Base-by-base conservation (phyloP, 768 basidiomycete genomes). In the Pholiota microspora region DNA sequence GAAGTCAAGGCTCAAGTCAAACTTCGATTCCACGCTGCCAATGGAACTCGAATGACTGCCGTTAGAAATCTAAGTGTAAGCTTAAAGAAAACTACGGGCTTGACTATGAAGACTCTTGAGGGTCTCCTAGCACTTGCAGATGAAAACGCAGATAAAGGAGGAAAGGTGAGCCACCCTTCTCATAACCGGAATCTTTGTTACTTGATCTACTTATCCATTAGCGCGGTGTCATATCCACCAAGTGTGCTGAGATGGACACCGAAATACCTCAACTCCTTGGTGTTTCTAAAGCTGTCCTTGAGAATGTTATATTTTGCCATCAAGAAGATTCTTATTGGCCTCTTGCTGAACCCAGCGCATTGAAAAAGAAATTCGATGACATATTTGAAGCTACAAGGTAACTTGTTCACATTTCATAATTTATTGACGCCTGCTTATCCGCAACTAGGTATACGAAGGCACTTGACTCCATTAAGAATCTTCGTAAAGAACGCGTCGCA, bases 261-360 rank as follows among this genome's bases (percentile, higher is more conserved):
- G 97, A 98, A 68, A 94, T 98, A 46, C 97, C 97, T 16, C 83
- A 89, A 36, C 72, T 98, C 13, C 81, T 98, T 15, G 97, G 97
- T 27, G 97, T 98, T 10, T 97, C 94, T 10, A 97, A 95, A 69
- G 88, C 95, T n/a, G 95, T 99, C 31, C 84, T 98, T 21, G 96
- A 98, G 63, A 98, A 98, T 66, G 97, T 99, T 64, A 98, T 99
- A 46, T 99, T 99, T 65, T 99, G 97, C 70, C 97, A 99, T 69
- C 97, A 99, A 71, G 97, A 99, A 64, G 97, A 99, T 50, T 95
- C 94, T 0, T 98, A 92, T 64, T 99, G 97, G 97, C 97, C 97
- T 0, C 78, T 99, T 21, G 80, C 94, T 0, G 97, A 98, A 62
- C 91, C 96, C 2, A 75, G 91, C 9, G 81, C 85, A 0, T 72